A percentile compares a stretch with the other conserved stretches of the same genome.
phyloP scores from a whole-genome alignment of 495 filamentous ascomycete species.

The Clavariopsis aquatica region DNA sequence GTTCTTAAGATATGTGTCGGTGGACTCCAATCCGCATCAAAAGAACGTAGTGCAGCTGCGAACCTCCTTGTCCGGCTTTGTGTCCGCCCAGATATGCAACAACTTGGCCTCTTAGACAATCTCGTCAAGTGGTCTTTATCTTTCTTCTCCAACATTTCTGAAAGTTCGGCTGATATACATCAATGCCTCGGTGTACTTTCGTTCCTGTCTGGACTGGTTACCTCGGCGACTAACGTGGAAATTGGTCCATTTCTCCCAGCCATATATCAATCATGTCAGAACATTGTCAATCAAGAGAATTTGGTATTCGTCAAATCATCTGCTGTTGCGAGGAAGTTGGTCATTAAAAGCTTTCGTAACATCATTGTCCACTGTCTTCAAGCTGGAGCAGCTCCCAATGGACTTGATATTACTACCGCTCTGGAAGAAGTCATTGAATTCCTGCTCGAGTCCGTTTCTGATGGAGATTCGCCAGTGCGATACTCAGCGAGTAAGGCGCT shows the following conservation, averaged over 20 bases:
- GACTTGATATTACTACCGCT: conserved; percentile 31
- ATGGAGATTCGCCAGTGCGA: conserved; percentile 86
- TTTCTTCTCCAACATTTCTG: conserved; percentile 50
- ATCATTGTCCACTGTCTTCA: conserved; percentile 63
- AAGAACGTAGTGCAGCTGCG: conserved; percentile 84
- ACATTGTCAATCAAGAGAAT: conserved; percentile 48
- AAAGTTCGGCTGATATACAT: conserved; percentile 51
- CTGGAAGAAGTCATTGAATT: conserved; percentile 77
- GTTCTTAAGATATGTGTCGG: conserved; percentile 68
- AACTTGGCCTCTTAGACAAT: conserved; percentile 64
- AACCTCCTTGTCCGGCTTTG: conserved; percentile 76
- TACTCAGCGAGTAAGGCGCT: conserved; percentile 91
- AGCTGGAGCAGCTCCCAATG: conserved; percentile 40
- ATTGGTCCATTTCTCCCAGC: conserved; percentile 53
- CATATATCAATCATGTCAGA: conserved; percentile 57
- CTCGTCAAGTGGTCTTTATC: conserved; percentile 69
- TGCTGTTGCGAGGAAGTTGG: conserved; percentile 72
- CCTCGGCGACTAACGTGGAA: conserved; percentile 55
- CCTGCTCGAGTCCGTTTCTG: conserved; percentile 66
- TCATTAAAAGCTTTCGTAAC: conserved; percentile 80
- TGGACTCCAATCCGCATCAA: conserved; percentile 73
- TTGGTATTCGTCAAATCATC: conserved; percentile 60
- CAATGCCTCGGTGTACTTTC: conserved; percentile 71
- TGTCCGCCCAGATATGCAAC: conserved; percentile 85
- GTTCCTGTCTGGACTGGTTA: conserved; percentile 72